Base-by-base conservation (phyloP, 345 rosid genomes). In the Stellera chamaejasme region DNA sequence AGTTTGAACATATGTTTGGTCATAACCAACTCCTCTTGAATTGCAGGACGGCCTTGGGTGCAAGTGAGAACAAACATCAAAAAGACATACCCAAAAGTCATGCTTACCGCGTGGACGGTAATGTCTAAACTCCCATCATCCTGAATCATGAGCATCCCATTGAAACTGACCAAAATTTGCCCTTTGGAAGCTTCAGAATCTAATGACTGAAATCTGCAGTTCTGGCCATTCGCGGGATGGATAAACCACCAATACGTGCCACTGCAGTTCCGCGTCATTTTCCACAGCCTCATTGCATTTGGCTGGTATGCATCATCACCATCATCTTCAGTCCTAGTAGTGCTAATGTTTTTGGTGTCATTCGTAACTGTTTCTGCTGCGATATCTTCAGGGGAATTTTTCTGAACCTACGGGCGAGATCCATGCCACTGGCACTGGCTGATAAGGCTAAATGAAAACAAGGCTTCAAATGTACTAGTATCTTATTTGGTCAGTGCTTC, bases 171-270 rank as follows among this genome's bases (percentile, higher is more conserved):
- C 39, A 50, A 45, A 16, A 52, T 55, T 2, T 45, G 25, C 13
- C 41, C 11, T 13, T 13, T 50, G 8, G 25, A 45, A 15, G 11
- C 5, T 50, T 53, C 56, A 27, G 15, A 55, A 52, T 41, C 32
- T 61, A 7, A 48, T 54, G 42, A 36, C 48, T 50, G 48, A 39
- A 60, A 57, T 59, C 64, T 66, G 71, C 82, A 92, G 97, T 86
- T 88, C 78, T 86, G 95, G 85, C 98, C 97, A 0, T 78, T 84
- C 10, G 89, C 82, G 51, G 93, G 97, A 19, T 88, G 95, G 97
- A 47, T 92, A 53, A 92, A 92, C 79, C 89, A 84, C 71, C 96
- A 78, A 70, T 84, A 75, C 45, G 79, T 92, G 62, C 98, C 96
- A 1, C 72, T 82, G 67, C 93, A 92, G 58, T 78, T 79, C 19